A percentile compares a stretch with the other conserved stretches of the same genome.
Conservation (phyloP, 108 stramenopile genomes). For the Fragilaria crotonensis region DNA sequence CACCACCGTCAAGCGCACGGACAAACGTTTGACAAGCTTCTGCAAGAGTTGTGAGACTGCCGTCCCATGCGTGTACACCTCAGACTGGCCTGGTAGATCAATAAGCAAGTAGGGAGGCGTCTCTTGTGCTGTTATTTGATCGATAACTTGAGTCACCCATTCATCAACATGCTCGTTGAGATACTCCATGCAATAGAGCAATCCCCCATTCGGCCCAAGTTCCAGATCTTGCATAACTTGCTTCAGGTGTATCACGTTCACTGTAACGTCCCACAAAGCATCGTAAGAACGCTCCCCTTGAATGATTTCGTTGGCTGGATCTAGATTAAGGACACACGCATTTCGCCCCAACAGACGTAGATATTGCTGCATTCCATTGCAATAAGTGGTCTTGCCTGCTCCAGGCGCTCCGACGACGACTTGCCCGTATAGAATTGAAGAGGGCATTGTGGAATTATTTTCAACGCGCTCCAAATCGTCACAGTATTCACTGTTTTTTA, state of each 20-base stretch:
- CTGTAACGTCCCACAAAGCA: slow-evolving; percentile 64
- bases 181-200: slow-evolving; percentile 96
- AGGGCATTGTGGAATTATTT: background rate
- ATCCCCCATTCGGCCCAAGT: slow-evolving; percentile 95
- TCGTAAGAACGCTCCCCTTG: slow-evolving; percentile 35
- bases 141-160: slow-evolving; percentile 13
- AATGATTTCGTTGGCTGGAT: slow-evolving; percentile 90
- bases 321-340: slow-evolving; percentile 91
- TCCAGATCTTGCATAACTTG: slow-evolving; percentile 86
- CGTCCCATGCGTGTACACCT: slow-evolving; percentile 88
- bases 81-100: slow-evolving; percentile 97
- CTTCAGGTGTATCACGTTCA: slow-evolving; percentile 68
- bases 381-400: slow-evolving; percentile 94
- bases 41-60: slow-evolving; percentile 61
- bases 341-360: slow-evolving; percentile 79
- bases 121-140: background rate
- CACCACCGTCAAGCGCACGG: slow-evolving; percentile 84
- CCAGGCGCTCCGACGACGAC: slow-evolving; percentile 96
- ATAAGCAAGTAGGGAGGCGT: slow-evolving; percentile 79
- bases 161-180: slow-evolving; percentile 68
- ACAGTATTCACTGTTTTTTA: no score
- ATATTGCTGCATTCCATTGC: slow-evolving; percentile 94
- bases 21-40: slow-evolving; percentile 58
- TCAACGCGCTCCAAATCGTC: no score
- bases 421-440: slow-evolving; percentile 71